These are phyloP conservation scores for Daedaleopsis nitida DNA, from an alignment of 768 basidiomycete species.

Conservation along the genomic window DNA sequence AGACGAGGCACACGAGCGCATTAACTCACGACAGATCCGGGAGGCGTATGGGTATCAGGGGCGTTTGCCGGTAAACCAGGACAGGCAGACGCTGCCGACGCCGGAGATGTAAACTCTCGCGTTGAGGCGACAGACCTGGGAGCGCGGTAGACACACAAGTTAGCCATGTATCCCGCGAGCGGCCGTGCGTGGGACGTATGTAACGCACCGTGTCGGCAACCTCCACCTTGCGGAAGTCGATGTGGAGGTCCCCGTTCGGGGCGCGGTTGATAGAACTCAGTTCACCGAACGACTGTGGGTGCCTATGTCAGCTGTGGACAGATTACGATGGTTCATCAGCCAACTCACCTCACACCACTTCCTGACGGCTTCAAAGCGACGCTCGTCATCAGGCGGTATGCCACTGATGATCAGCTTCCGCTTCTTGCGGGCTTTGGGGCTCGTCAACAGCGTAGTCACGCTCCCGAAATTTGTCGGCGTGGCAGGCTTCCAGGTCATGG, in stretches of 20 bases:
- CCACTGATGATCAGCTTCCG: slow-evolving; percentile 67
- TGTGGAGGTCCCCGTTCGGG: slow-evolving; percentile 78
- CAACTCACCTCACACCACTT: slow-evolving; percentile 73
- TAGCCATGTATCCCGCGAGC: not conserved
- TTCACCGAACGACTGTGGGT: slow-evolving; percentile 68
- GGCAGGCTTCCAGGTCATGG: slow-evolving; percentile 32
- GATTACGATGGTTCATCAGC: not conserved
- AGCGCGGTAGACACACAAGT: not conserved
- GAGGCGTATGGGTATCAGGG: slow-evolving; percentile 27
- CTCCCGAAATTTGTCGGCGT: slow-evolving; percentile 18
- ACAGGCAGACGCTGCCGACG: slow-evolving; percentile 77
- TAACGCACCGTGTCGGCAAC: slow-evolving; percentile 76
- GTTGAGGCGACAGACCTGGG: slow-evolving; percentile 74
- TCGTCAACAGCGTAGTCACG: slow-evolving; percentile 26
- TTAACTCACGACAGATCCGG: slow-evolving; percentile 19
- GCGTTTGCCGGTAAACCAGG: slow-evolving; percentile 65
- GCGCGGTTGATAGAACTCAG: slow-evolving; percentile 70
- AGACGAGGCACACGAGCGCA: not conserved
- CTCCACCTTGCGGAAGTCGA: slow-evolving; percentile 72
- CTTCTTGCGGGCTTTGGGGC: slow-evolving; percentile 52
- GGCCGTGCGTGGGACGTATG: slow-evolving; percentile 36
- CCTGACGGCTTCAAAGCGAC: slow-evolving; percentile 67
- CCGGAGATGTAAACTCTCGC: slow-evolving; percentile 74
- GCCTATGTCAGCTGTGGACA: not conserved
- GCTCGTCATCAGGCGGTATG: slow-evolving; percentile 57